Evolutionary conservation across 257 asterid genomes (phyloP).

Genomic region (Phtheirospermum japonicum): DNA sequence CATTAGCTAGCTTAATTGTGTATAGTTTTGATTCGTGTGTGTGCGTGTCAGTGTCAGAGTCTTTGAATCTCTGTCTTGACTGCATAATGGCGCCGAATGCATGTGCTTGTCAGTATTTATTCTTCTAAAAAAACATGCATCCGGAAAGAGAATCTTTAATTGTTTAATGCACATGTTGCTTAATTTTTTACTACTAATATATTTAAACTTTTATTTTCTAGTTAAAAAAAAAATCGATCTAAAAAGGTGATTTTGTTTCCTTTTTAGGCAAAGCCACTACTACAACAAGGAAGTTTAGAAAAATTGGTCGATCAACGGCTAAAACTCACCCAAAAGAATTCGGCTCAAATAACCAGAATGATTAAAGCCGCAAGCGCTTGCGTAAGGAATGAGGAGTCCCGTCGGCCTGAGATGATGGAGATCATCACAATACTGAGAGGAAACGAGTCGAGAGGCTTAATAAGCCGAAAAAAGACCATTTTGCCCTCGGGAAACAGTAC

Average conservation of each 20-base stretch:
- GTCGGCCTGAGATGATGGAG: constrained; percentile 60
- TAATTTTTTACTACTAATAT: not conserved
- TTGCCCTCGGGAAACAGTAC: constrained; percentile 27
- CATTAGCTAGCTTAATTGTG: not conserved
- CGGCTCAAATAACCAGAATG: constrained; percentile 40
- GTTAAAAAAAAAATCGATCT: not conserved
- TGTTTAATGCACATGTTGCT: constrained; percentile 8
- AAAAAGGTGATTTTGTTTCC: not conserved
- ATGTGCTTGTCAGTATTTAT: constrained; percentile 5
- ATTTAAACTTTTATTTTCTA: no score
- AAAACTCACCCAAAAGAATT: constrained; percentile 35
- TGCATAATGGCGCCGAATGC: not conserved
- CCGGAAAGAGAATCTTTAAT: not conserved
- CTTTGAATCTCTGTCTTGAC: not conserved
- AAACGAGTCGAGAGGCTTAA: constrained; percentile 21
- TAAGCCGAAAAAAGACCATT: constrained; percentile 39
- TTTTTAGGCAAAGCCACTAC: constrained; percentile 61
- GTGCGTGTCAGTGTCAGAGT: not conserved
- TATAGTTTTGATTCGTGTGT: not conserved
- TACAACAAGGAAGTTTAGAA: constrained; percentile 54
- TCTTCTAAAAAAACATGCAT: not conserved
- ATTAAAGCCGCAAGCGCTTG: constrained; percentile 67
- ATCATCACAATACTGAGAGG: constrained; percentile 54
- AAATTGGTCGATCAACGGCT: constrained; percentile 52
- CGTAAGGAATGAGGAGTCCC: constrained; percentile 43